These are phyloP conservation scores for Potentilla sterilis DNA, from an alignment of 306 rosid genomes.

Conservation along the genomic window DNA sequence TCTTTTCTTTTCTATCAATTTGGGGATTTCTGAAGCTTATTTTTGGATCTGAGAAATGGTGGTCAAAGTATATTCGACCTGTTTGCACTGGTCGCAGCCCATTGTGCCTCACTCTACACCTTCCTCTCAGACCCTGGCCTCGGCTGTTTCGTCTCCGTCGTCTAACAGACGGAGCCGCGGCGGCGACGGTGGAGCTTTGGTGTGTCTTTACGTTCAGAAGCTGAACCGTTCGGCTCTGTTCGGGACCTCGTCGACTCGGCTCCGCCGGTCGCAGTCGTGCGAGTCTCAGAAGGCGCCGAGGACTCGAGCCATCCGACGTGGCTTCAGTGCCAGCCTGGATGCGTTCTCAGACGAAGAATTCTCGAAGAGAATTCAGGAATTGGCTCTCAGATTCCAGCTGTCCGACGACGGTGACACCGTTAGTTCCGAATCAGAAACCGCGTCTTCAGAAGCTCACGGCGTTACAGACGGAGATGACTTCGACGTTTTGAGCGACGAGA, in stretches of 20 bases:
- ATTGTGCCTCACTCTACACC: constrained; percentile 55
- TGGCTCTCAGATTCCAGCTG: constrained; percentile 60
- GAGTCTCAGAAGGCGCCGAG: constrained; percentile 22
- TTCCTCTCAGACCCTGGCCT: constrained; percentile 60
- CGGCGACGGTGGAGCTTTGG: constrained; percentile 26
- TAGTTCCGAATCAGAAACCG: constrained; percentile 28
- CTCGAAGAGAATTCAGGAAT: constrained; percentile 65
- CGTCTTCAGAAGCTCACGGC: not conserved
- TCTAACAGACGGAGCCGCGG: constrained; percentile 43
- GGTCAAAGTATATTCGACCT: constrained; percentile 50
- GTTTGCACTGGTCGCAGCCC: constrained; percentile 62
- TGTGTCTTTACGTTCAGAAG: constrained; percentile 34
- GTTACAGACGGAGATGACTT: not conserved
- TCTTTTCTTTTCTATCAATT: constrained; percentile 6
- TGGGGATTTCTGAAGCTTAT: constrained; percentile 1
- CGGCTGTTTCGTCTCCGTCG: constrained; percentile 49
- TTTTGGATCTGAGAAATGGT: constrained; percentile 39
- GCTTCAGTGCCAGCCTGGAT: constrained; percentile 60
- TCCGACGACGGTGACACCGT: not conserved
- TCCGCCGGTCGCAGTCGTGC: constrained; percentile 45
- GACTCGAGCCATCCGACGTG: constrained; percentile 31
- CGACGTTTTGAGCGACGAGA: not conserved
- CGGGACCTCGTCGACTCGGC: constrained; percentile 29
- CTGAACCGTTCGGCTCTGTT: constrained; percentile 43
- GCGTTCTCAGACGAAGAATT: constrained; percentile 80